phyloP scores from a whole-genome alignment of 2,329 filamentous ascomycete species.

The Mollisiaceae sp. region DNA sequence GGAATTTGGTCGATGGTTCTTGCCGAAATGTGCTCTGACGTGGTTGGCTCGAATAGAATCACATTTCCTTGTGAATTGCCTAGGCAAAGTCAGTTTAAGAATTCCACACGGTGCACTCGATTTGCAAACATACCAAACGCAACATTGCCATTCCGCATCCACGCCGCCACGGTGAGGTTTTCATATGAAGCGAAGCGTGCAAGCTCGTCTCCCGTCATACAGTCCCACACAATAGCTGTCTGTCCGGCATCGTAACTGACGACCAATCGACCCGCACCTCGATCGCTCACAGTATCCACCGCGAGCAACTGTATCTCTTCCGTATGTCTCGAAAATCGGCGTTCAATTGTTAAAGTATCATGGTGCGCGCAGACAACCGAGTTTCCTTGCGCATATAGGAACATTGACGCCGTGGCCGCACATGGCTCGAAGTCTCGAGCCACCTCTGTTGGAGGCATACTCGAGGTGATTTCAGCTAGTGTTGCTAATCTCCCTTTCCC shows the following conservation, averaged over 20 bases:
- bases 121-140: slow-evolving; percentile 77
- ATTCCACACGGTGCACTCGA: slow-evolving; percentile 11
- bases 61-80: slow-evolving; percentile 93
- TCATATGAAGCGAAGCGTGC: slow-evolving; percentile 93
- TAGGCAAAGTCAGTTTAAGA: slow-evolving; percentile 46
- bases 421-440: slow-evolving; percentile 78
- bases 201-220: slow-evolving; percentile 88
- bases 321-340: slow-evolving; percentile 81
- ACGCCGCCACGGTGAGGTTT: slow-evolving; percentile 80
- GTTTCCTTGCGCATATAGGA: slow-evolving; percentile 85
- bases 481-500: slow-evolving; percentile 53
- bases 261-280: slow-evolving; percentile 81
- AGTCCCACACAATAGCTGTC: slow-evolving; percentile 95
- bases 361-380: slow-evolving; percentile 88
- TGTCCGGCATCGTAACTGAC: slow-evolving; percentile 92
- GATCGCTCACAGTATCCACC: slow-evolving; percentile 90
- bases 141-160: slow-evolving; percentile 97
- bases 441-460: slow-evolving; percentile 54
- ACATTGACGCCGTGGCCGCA: slow-evolving; percentile 87
- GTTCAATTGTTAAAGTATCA: slow-evolving; percentile 87
- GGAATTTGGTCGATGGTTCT: slow-evolving; percentile 91
- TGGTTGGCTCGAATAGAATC: slow-evolving; percentile 91
- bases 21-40: slow-evolving; percentile 89
- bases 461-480: slow-evolving; percentile 55
- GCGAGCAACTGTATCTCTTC: slow-evolving; percentile 84